A percentile compares a stretch with the other conserved stretches of the same genome.
Evolutionary conservation across 2,329 filamentous ascomycete species (phyloP).

Genomic region (Cordyceps cateniannulata): DNA sequence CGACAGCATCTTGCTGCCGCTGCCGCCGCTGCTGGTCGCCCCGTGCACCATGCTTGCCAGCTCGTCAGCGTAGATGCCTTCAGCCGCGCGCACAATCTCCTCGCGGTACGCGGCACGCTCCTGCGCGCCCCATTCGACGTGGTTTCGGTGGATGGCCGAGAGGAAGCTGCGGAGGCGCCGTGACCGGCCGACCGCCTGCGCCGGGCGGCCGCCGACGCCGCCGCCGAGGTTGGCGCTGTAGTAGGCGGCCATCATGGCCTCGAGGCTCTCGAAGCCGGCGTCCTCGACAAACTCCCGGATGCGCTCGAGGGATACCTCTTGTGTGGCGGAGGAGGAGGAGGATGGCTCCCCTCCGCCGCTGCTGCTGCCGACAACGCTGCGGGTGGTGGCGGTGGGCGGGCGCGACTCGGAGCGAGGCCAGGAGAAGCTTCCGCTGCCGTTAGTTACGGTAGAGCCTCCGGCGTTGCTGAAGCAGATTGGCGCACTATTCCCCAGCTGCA

Average conservation of each 20-base stretch:
- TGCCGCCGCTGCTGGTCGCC: background rate
- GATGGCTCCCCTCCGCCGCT: background rate
- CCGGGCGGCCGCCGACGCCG: background rate
- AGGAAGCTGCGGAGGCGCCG: constrained; percentile 4
- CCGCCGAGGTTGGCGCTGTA: constrained; percentile 1
- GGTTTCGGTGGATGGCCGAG: constrained; percentile 6
- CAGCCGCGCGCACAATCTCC: constrained; percentile 13
- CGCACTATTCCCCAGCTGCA: background rate
- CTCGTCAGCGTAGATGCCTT: constrained; percentile 6
- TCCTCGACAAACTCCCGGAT: constrained; percentile 9
- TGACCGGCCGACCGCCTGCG: constrained; percentile 1
- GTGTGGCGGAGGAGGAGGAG: background rate
- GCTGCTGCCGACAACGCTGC: background rate
- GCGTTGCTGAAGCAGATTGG: background rate
- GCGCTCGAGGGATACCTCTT: background rate
- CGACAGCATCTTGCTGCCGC: background rate
- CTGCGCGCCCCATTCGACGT: constrained; percentile 7
- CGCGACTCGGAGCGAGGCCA: constrained; percentile 3
- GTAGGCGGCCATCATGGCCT: constrained; percentile 7
- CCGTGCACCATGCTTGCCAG: background rate
- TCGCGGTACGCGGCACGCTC: constrained; percentile 11
- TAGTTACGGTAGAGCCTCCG: background rate
- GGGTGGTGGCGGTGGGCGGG: background rate
- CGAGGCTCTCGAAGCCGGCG: constrained; percentile 5
- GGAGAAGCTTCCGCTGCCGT: background rate